These are phyloP conservation scores for Misopates orontium DNA, from an alignment of 257 asterid genomes.

Conservation along the genomic window DNA sequence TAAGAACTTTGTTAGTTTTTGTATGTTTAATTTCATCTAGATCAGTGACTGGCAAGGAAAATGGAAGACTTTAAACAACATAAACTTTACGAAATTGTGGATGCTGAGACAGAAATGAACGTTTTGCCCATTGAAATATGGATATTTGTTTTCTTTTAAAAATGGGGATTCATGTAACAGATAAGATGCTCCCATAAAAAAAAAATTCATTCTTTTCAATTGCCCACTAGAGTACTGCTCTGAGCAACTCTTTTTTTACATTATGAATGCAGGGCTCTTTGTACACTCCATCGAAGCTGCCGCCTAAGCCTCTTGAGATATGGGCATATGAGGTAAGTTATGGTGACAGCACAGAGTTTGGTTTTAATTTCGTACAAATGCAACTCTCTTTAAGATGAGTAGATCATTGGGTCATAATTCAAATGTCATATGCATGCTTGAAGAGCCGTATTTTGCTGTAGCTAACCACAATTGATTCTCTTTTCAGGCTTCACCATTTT, in stretches of 20 bases:
- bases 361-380: slow-evolving; percentile 18
- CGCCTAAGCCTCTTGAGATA: slow-evolving; percentile 80
- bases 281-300: slow-evolving; percentile 74
- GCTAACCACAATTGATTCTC: slow-evolving; percentile 7
- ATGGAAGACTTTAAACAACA: too few relatives aligned
- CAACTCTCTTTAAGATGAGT: slow-evolving; percentile 5
- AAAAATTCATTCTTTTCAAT: too few relatives aligned
- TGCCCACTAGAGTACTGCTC: slow-evolving; percentile 8
- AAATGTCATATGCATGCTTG: not conserved
- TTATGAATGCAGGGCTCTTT: slow-evolving; percentile 55
- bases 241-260: slow-evolving; percentile 11
- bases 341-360: slow-evolving; percentile 9
- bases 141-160: too few relatives aligned
- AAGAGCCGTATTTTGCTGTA: not conserved
- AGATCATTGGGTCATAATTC: not conserved
- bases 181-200: too few relatives aligned
- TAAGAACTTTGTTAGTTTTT: too few relatives aligned
- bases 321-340: slow-evolving; percentile 94
- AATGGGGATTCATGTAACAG: not conserved
- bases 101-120: too few relatives aligned
- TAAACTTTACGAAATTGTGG: too few relatives aligned
- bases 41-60: too few relatives aligned
- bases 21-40: too few relatives aligned
- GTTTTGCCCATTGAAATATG: too few relatives aligned
- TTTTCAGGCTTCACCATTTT: slow-evolving; percentile 82